phyloP scores from a whole-genome alignment of 2,329 filamentous ascomycete species.

The Ophiostoma quercus region DNA sequence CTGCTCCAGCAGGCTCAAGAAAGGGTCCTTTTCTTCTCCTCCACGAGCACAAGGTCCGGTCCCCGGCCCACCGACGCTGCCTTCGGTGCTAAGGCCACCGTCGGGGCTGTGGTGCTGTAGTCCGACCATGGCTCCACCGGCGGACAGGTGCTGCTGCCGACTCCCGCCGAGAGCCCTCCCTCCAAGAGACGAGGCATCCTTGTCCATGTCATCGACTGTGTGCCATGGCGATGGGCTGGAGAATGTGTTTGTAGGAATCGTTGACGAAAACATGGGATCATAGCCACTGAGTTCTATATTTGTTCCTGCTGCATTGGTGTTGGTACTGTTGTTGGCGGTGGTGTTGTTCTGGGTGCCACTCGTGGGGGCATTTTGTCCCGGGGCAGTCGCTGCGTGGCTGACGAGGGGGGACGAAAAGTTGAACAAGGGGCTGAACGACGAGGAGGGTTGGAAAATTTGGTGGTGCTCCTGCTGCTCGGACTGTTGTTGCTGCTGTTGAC shows the following conservation, averaged over 20 bases:
- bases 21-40: constrained; percentile 70
- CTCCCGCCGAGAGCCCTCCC: constrained; percentile 15
- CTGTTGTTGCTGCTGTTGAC: not conserved
- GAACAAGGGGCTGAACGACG: not conserved
- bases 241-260: constrained; percentile 49
- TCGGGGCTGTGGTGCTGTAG: constrained; percentile 40
- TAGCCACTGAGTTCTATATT: constrained; percentile 37
- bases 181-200: constrained; percentile 16
- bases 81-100: constrained; percentile 43
- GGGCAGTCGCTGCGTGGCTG: not conserved
- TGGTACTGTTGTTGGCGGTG: constrained; percentile 26
- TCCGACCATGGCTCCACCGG: constrained; percentile 4
- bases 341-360: constrained; percentile 35
- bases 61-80: constrained; percentile 43
- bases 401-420: not conserved
- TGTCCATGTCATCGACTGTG: constrained; percentile 37
- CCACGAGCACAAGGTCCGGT: constrained; percentile 31
- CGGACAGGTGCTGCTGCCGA: not conserved
- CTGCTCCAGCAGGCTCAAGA: constrained; percentile 72
- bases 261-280: constrained; percentile 55
- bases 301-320: not conserved
- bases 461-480: not conserved
- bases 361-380: not conserved
- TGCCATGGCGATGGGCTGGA: constrained; percentile 47
- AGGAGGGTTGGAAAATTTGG: not conserved